phyloP scores from a whole-genome alignment of 371 early-diverging fungal species.

The Apophysomyces sp. region DNA sequence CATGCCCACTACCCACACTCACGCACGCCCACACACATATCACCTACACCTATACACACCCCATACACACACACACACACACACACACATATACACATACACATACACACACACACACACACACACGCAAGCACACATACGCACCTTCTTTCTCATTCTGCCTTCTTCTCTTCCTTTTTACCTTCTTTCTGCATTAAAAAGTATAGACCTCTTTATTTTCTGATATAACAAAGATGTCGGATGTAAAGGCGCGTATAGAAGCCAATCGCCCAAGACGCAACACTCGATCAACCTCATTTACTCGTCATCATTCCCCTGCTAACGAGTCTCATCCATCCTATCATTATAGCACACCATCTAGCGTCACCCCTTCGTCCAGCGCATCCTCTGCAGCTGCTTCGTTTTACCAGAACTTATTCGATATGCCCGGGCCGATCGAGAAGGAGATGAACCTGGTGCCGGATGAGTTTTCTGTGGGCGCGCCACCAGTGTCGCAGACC shows the following conservation, averaged over 20 bases:
- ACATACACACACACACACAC: background rate
- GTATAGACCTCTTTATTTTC: background rate
- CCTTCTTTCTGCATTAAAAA: background rate
- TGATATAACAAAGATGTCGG: background rate
- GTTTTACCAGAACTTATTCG: background rate
- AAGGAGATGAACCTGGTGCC: background rate
- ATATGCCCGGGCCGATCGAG: background rate
- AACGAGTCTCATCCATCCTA: conserved; percentile 1
- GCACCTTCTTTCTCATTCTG: background rate
- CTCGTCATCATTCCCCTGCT: conserved; percentile 1
- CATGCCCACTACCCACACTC: background rate
- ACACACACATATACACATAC: background rate
- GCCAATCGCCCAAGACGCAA: conserved; percentile 3
- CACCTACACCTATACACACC: background rate
- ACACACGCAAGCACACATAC: background rate
- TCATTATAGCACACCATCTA: background rate
- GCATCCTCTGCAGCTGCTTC: background rate
- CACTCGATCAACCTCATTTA: background rate
- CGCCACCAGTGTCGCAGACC: background rate
- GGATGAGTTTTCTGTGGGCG: background rate
- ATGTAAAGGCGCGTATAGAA: conserved; percentile 9
- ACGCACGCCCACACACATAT: background rate
- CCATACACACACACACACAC: background rate
- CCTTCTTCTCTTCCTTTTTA: background rate
- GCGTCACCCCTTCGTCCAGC: background rate